Evolutionary conservation across 768 basidiomycete genomes (phyloP).

Genomic region (Pleurotus citrinopileatus): DNA sequence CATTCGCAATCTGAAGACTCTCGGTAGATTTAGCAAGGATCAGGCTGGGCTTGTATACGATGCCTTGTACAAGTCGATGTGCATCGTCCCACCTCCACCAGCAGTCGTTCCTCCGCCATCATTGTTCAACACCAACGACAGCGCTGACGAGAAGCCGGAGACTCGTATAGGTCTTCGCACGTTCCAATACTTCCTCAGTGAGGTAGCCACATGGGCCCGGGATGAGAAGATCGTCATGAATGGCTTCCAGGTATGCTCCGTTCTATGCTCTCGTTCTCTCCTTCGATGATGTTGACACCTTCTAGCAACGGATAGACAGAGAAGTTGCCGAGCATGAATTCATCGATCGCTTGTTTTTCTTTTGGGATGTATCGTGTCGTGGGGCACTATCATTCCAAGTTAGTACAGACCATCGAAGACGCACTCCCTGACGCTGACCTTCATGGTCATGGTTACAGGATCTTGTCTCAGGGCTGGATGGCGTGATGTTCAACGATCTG

Average conservation of each 20-base stretch:
- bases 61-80: conserved; percentile 83
- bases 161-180: conserved; percentile 84
- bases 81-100: conserved; percentile 67
- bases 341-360: conserved; percentile 90
- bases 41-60: conserved; percentile 91
- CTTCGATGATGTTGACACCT: conserved; percentile 8
- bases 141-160: conserved; percentile 77
- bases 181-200: conserved; percentile 87
- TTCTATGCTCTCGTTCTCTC: not conserved
- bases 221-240: conserved; percentile 91
- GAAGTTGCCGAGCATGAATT: conserved; percentile 95
- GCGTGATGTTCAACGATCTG: conserved; percentile 92
- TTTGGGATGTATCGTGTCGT: conserved; percentile 82
- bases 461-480: conserved; percentile 82
- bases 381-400: conserved; percentile 92
- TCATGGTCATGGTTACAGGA: conserved; percentile 53
- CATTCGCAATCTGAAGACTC: conserved; percentile 77
- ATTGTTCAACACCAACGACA: conserved; percentile 56
- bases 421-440: conserved; percentile 1
- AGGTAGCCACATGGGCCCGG: conserved; percentile 93
- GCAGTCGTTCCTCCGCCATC: conserved; percentile 44
- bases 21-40: conserved; percentile 83
- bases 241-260: conserved; percentile 71
- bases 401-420: not conserved
- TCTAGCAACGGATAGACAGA: conserved; percentile 81